Base-by-base conservation (phyloP, 83 land plant species). In the Picea mariana region DNA sequence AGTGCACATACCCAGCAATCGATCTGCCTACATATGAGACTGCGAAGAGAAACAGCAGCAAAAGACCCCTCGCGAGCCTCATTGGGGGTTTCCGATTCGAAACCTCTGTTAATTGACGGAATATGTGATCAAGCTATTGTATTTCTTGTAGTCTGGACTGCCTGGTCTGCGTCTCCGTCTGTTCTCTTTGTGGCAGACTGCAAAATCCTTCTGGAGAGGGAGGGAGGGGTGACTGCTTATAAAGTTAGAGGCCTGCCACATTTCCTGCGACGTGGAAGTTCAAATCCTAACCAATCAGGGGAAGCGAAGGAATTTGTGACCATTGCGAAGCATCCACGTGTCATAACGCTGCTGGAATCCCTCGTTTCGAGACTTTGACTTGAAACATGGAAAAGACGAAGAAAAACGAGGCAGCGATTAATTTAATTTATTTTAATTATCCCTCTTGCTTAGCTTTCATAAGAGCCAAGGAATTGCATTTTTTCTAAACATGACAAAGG, bases 211-310 rank as follows among this genome's bases (percentile, higher is more conserved):
- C 16, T 13, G 4, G 15, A 13, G 59, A 13, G 59, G 59, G 15
- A 13, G 15, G 59, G 59, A 55, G 59, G 59, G 59, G 15, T 11
- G 59, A 7, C 3, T 21, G 18, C 8, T 68, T 71, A 38, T 71
- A 18, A 40, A 73, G 26, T 52, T 42, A 21, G 4, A 20, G 76
- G 76, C 21, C 20, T 73, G 11, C 44, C 47, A 73, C 77, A 42
- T 73, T 73, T 21, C 71, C 58, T 73, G 26, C 77, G 77, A 73
- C 77, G 77, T 73, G 77, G 59, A 47, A 73, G 42, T 73, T 73
- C 20, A 47, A 73, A 44, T 21, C 58, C 26, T 21, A 20, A 20
- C 77, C 77, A 73, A 73, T 73, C 77, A 73, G n/a, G 49, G 12
- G 9, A 26, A 23, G 12, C 0, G 77, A 47, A 73, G 13, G 23